A percentile compares a stretch with the other conserved stretches of the same genome.
Conservation (phyloP, 2,329 filamentous ascomycete species). For the Pseudohalonectria lignicola region DNA sequence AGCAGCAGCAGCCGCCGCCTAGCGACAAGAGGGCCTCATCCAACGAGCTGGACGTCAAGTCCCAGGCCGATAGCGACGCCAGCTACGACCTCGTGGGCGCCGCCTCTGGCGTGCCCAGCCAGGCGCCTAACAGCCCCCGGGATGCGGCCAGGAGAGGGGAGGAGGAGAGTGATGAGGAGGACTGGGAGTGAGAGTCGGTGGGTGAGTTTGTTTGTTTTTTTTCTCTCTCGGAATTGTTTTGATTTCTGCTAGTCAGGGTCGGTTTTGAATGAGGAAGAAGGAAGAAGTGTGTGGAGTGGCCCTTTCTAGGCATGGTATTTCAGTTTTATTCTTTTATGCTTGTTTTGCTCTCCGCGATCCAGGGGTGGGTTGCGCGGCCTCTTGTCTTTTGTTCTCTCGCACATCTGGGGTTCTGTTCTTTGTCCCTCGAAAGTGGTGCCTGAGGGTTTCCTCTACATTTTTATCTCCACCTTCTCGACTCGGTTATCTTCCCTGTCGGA, state of each 20-base stretch:
- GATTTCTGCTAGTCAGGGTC: too few relatives aligned
- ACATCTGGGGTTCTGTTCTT: too few relatives aligned
- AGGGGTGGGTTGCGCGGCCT: background rate
- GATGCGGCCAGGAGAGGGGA: slow-evolving; percentile 32
- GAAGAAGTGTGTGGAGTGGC: too few relatives aligned
- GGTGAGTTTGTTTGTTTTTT: slow-evolving; percentile 4
- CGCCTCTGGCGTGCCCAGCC: slow-evolving; percentile 64
- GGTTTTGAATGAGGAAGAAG: too few relatives aligned
- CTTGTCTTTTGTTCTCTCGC: too few relatives aligned
- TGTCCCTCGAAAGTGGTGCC: too few relatives aligned
- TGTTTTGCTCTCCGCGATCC: background rate
- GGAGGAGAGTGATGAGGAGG: slow-evolving; percentile 58
- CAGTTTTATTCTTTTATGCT: background rate
- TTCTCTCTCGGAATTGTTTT: background rate
- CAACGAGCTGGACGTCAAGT: slow-evolving; percentile 64
- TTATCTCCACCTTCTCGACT: background rate
- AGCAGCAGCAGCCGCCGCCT: too few relatives aligned
- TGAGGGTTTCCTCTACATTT: too few relatives aligned
- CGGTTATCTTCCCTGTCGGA: background rate
- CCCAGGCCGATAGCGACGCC: slow-evolving; percentile 83
- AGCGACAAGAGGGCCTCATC: slow-evolving; percentile 53
- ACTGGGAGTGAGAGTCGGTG: slow-evolving; percentile 53
- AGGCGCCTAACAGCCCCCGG: slow-evolving; percentile 59
- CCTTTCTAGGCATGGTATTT: too few relatives aligned
- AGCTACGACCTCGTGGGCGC: slow-evolving; percentile 90